Base-by-base conservation (phyloP, 2,329 filamentous ascomycete species). In the Orbilia oligospora region DNA sequence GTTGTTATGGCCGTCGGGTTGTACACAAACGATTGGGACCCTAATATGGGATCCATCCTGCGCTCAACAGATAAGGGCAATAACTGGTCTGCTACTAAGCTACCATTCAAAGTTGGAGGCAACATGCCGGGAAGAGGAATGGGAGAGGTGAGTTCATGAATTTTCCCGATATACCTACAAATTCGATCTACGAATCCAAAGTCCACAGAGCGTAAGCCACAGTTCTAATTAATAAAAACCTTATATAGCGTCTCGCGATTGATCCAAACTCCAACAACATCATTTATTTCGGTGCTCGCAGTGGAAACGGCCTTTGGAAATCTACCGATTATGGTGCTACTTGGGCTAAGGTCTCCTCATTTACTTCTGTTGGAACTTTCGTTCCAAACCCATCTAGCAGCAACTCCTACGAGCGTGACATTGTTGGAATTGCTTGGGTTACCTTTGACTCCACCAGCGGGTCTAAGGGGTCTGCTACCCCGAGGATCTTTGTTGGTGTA, bases 91-190 rank as follows among this genome's bases (percentile, higher is more conserved):
- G 83, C 85, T 18, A 86, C 87, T 0, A 83, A 84, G 9, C 84
- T 90, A 0, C 85, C 87, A 0, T 90, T 90, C 84, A 90, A 90
- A 81, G 87, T 89, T 55, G 88, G 88, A 8, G 88, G 88, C 0
- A 90, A 90, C 81, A 90, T 89, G 88, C 88, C 88, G 2, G 89
- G 88, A 1, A 86, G 89, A 27, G 89, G 89, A 3, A 88, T 87
- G 83, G 89, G 89, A 14, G 89, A 82, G 68, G 72, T 77, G 20
- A 77, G 58, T 18, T 44, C 55, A 12, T 9, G 2, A 22, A 38
- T 1, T 22, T 14, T 6, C 18, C 24, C 8, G 48, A 18, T 12
- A 46, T 49, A 20, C 1, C 27, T 30, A 53, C 16, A 6, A 53
- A 30, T 4, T 53, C 12, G 6, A 67, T n/a, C n/a, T n/a, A n/a